Base-by-base conservation (phyloP, 441 rosid genomes). In the Euphorbia celastroides region DNA sequence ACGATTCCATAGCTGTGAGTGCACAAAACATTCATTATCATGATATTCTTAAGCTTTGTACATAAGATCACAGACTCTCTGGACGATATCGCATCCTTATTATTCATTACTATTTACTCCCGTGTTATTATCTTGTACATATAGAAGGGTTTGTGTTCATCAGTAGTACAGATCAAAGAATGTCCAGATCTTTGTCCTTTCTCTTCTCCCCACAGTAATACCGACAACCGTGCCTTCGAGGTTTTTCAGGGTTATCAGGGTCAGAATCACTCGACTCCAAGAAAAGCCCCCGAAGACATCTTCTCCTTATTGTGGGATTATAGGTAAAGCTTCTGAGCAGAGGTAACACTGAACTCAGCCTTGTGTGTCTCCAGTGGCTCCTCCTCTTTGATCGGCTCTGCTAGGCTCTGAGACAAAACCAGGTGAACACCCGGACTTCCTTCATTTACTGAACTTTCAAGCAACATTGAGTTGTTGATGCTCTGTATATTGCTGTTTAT, bases 211-310 rank as follows among this genome's bases (percentile, higher is more conserved):
- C 83, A 65, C 90, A 79, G 19, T 34, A 38, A 58, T 80, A 86
- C 51, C 83, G 80, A 69, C 95, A 86, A 27, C 95, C 97, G 68
- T 93, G 93, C 57, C 81, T 84, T 62, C 81, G 78, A 44, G 96
- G 90, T 72, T 85, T 88, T 62, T 76, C 77, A 9, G 94, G 90
- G 78, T 87, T 80, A 56, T 80, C 89, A 6, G 79, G 77, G 27
- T 83, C 97, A 0, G 92, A 80, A 64, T 89, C 88, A 52, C 95
- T 88, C 30, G 96, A 61, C 81, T 90, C 99, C 63, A 87, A 62
- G 58, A 89, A 75, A 65, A 89, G 83, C 64, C 93, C 98, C 80
- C 96, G 75, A 23, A 91, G 83, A 83, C 96, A 83, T 68, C 92
- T 70, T 69, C 96, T 76, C 78, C 86, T 81, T 55, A 91, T 67